Base-by-base conservation (phyloP, 805 yeast genomes). In the Tetrapisispora phaffii region DNA sequence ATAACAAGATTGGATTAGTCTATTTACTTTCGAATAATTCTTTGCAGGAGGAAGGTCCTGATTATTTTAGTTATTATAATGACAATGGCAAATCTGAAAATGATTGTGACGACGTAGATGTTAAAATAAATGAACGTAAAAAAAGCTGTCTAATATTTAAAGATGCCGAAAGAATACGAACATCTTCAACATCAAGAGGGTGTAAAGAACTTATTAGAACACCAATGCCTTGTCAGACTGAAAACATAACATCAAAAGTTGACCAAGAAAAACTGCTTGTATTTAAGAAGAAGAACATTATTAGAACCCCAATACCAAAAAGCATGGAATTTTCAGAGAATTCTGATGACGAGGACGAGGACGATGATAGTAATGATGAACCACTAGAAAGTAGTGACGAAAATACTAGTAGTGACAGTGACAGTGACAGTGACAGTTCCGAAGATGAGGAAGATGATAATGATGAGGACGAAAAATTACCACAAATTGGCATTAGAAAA, bases 31-130 rank as follows among this genome's bases (percentile, higher is more conserved):
- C 26, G 8, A 46, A 49, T 16, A 22, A 42, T 32, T 36, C 39
- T n/a, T 49, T 48, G 35, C 40, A 42, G 19, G 35, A 33, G 7
- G 58, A 54, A 42, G 56, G 56, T 29, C 20, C 36, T 7, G 58
- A 54, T 39, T 54, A 54, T 39, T 54, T 54, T 31, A 49, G 50
- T 29, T 54, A 53, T 41, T 31, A 39, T 16, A 32, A 22, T 22
- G 19, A 22, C 10, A 19, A 26, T 13, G 10, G 29, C 22, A 26
- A 29, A 19, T 5, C 19, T 4, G 19, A 28, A 12, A n/a, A 7
- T 3, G 34, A 31, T 26, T 7, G 16, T 7, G 16, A 23, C 7
- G 12, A 41, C 9, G 17, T 2, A 3, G 13, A 31, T 6, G 21
- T 7, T 13, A 10, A 29, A 16, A 12, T 5, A 16, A 7, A 20